Evolutionary conservation across 2,329 filamentous ascomycete species (phyloP), one percentile per base, ranked within the genome.

Genomic region (Scytalidium lignicola): DNA sequence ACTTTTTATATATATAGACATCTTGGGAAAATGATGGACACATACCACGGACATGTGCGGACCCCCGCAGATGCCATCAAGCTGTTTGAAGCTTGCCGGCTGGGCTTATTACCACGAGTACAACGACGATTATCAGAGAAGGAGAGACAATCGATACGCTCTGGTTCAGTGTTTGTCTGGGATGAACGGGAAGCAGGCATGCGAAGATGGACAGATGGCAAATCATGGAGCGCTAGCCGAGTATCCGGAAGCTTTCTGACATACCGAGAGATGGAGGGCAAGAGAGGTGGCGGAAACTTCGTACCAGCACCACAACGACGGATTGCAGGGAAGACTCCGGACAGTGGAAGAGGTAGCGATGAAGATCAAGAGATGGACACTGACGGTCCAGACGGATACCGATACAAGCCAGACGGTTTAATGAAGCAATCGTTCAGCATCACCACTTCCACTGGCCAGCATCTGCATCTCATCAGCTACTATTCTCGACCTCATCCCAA

Each of bases 341-440:
- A 96, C 55, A 90, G 87, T 60, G 83, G 82, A 51, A 83, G 85
- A 55, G 83, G 81, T 22, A 92, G 88, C 64, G 90, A 95, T 62
- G 91, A 93, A 44, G 88, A 90, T 56, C 85, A 88, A 47, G 86
- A 82, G 58, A 70, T 77, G 56, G 79, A 78, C 62, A 76, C 74
- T 48, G 90, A 95, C 62, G 81, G 81, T 8, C 89, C 88, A 0
- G 90, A 96, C 66, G 90, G 90, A 40, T 96, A 96, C 67, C 78
- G 90, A 55, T 96, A 96, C 72, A 99, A 96, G 75, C 88, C 86
- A 9, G 93, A 99, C 62, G 93, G 93, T 1, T 79, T 99, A 3
- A 96, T 97, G 90, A 99, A 99, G 79, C 93, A 99, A 70, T 97
- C 93, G 0, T 99, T 97, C 76, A 97, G 92, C 72, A 97, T 99